These are phyloP conservation scores for Parasarocladium wereldwijsianum DNA, from an alignment of 2,329 filamentous ascomycete species.

Conservation along the genomic window DNA sequence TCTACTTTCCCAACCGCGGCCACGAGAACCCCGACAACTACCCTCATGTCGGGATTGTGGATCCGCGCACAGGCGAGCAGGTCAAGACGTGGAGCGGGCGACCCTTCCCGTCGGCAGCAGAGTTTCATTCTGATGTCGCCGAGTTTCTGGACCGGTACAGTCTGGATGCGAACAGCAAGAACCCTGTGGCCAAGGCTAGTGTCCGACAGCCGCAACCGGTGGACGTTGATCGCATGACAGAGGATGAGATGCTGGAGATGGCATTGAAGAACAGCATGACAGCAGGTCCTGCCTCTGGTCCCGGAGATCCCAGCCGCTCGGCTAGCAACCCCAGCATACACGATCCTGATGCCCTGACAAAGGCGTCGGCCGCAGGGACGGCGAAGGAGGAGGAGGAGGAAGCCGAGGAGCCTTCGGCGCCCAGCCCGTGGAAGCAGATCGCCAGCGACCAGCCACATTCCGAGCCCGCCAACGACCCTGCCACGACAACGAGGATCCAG, in stretches of 20 bases:
- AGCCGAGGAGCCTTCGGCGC: constrained; percentile 13
- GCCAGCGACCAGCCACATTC: constrained; percentile 56
- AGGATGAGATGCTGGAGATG: constrained; percentile 94
- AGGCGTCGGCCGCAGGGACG: constrained; percentile 45
- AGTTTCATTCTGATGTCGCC: constrained; percentile 82
- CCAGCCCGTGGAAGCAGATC: constrained; percentile 51
- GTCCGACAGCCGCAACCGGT: constrained; percentile 53
- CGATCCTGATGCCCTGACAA: constrained; percentile 82
- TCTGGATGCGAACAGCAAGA: constrained; percentile 74
- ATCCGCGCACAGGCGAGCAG: constrained; percentile 90
- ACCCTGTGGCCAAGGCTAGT: constrained; percentile 60
- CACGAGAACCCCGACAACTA: constrained; percentile 80
- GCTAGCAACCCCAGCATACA: constrained; percentile 38
- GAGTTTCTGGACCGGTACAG: constrained; percentile 98
- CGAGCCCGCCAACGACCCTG: constrained; percentile 60
- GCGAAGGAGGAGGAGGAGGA: constrained; percentile 23
- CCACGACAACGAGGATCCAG: constrained; percentile 74
- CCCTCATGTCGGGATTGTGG: constrained; percentile 89
- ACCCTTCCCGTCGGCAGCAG: constrained; percentile 58
- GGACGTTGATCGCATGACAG: constrained; percentile 79
- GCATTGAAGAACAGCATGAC: constrained; percentile 80
- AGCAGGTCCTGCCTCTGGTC: constrained; percentile 29
- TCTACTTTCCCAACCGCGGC: constrained; percentile 62
- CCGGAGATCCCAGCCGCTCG: too few relatives aligned
- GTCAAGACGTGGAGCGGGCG: constrained; percentile 90